Base-by-base conservation (phyloP, 257 asterid species). In the Jasminum sambac region DNA sequence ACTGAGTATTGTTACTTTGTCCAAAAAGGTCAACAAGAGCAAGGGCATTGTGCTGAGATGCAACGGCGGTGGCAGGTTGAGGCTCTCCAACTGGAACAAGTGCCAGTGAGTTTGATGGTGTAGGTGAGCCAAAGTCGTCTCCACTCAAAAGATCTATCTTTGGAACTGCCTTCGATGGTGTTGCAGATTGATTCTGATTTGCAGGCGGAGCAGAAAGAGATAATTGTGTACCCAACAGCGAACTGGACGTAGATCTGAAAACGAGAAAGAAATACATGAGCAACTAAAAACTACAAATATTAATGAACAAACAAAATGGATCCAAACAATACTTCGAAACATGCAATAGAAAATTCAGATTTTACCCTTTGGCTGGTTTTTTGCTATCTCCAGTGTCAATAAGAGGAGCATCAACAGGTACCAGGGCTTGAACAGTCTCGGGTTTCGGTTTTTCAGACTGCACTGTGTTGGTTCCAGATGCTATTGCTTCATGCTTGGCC, bases 131-230 rank as follows among this genome's bases (percentile, higher is more conserved):
- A 80, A 91, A 90, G 81, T 89, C 92, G 50, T 95, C 99, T 77
- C 99, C 99, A 72, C 98, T 95, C 79, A 95, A 84, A 82, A 95
- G 98, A 84, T 95, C 99, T 61, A 88, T 85, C 75, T 85, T 86
- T 10, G 91, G 84, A 64, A 67, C 82, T 48, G 83, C 81, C 66
- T 78, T 85, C 38, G 79, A 40, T 39, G 90, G 90, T 55, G 95
- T 78, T 50, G 87, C 26, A 68, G 82, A 70, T 75, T 79, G 83
- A 75, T 85, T 84, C 64, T 78, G 82, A 77, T 80, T 70, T 44
- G 82, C 63, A 11, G 90, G 80, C 62, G 96, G 96, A 69, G 92
- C 88, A 72, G 90, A 84, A 65, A 87, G 85, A 2, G 77, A 72
- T 68, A 83, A 74, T 79, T 84, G 96, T 66, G 86, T 46, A 74